These are phyloP conservation scores for Petunia hybrid DNA, from an alignment of 305 asterid species.

Conservation along the genomic window DNA sequence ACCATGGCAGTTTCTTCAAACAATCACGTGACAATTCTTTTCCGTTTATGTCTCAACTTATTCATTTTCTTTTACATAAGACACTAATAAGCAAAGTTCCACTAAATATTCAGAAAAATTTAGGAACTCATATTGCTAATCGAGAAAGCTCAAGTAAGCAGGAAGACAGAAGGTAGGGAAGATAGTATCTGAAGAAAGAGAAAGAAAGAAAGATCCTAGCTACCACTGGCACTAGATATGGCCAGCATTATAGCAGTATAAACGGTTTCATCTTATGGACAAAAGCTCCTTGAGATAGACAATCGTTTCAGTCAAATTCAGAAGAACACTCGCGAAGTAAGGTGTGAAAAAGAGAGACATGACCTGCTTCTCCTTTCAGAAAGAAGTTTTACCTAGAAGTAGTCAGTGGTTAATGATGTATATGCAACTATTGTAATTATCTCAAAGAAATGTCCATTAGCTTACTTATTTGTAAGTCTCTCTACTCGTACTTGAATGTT, in stretches of 20 bases:
- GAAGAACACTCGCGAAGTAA: neutral
- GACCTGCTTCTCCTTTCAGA: neutral
- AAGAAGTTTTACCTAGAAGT: neutral
- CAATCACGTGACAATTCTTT: neutral
- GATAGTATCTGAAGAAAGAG: neutral
- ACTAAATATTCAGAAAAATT: neutral
- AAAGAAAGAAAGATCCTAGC: neutral
- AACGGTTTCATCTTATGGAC: neutral
- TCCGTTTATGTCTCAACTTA: neutral
- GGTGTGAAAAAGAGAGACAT: neutral
- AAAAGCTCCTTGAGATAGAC: neutral
- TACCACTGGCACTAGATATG: neutral
- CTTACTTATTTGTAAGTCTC: slow-evolving; percentile 87
- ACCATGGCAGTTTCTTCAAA: neutral
- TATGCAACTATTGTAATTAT: neutral
- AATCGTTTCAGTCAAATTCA: neutral
- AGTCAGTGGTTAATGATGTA: neutral
- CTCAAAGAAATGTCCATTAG: neutral
- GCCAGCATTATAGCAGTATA: neutral
- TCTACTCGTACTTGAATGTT: slow-evolving; percentile 82
- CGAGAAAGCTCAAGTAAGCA: neutral
- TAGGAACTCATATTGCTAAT: neutral
- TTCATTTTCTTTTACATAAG: neutral
- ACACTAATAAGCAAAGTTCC: neutral
- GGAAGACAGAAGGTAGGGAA: neutral